These are phyloP conservation scores for Sporisorium scitamineum DNA, from an alignment of 1,284 basidiomycete species.

Conservation along the genomic window DNA sequence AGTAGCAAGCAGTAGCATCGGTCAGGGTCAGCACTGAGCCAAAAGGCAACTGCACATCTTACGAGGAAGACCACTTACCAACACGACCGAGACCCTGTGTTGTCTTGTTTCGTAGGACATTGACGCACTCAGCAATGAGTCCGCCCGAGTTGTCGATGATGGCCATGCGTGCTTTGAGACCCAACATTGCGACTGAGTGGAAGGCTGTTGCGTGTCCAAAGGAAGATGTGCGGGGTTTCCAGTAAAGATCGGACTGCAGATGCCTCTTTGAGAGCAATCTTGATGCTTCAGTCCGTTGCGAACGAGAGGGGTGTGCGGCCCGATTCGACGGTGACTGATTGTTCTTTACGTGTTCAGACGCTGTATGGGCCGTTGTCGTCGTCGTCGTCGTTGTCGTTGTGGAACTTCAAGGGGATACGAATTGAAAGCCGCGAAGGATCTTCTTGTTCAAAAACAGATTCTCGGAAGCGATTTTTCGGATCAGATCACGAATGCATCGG, in stretches of 20 bases:
- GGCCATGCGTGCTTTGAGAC: slow-evolving; percentile 71
- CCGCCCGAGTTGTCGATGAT: slow-evolving; percentile 99
- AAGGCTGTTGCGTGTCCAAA: background rate
- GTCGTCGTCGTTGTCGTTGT: background rate
- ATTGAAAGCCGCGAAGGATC: background rate
- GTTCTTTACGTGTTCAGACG: background rate
- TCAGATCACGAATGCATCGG: no score
- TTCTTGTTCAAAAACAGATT: background rate
- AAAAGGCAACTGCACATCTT: background rate
- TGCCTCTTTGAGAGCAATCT: background rate
- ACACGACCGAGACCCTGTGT: slow-evolving; percentile 79
- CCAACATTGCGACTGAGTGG: slow-evolving; percentile 56
- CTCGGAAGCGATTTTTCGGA: slow-evolving; percentile 5
- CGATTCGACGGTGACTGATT: background rate
- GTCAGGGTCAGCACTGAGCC: background rate
- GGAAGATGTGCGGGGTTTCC: background rate
- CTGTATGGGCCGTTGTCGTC: background rate
- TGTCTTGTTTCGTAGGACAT: slow-evolving; percentile 92
- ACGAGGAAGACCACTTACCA: slow-evolving; percentile 68
- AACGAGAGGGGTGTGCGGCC: background rate
- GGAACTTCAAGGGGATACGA: background rate
- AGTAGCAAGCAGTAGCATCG: slow-evolving; percentile 71
- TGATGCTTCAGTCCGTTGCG: background rate
- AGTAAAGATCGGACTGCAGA: background rate
- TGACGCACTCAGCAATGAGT: slow-evolving; percentile 93